These are phyloP conservation scores for Hyparrhenia diplandra DNA, from an alignment of 176 grass and related monocot species.

Conservation along the genomic window DNA sequence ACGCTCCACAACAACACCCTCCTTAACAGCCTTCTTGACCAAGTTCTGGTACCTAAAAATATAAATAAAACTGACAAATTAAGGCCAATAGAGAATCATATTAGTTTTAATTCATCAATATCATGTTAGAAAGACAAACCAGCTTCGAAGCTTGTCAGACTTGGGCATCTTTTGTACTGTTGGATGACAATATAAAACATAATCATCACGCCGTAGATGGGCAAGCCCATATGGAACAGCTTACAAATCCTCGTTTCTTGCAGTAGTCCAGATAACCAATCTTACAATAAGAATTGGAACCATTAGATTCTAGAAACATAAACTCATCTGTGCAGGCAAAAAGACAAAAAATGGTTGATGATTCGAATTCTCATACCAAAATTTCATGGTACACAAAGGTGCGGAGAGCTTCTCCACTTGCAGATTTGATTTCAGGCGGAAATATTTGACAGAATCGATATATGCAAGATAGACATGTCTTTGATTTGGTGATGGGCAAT, in stretches of 20 bases:
- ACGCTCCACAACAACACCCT: conserved; percentile 73
- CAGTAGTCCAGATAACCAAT: conserved; percentile 95
- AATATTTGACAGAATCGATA: conserved; percentile 97
- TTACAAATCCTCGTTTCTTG: conserved; percentile 81
- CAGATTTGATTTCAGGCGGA: conserved; percentile 83
- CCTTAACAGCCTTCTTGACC: conserved; percentile 71
- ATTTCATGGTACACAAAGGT: conserved; percentile 96
- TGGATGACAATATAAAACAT: conserved; percentile 98
- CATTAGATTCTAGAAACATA: conserved; percentile 8
- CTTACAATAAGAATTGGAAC: conserved; percentile 32
- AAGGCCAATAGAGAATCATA: conserved; percentile 17
- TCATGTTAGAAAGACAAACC: conserved; percentile 37
- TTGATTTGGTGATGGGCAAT: conserved; percentile 70
- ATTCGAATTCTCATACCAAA: conserved; percentile 61
- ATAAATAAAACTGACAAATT: conserved; percentile 14
- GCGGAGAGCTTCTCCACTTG: conserved; percentile 80
- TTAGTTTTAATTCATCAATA: neutral
- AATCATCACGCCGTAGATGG: conserved; percentile 87
- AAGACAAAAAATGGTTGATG: neutral
- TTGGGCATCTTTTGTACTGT: conserved; percentile 86
- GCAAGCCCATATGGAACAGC: conserved; percentile 97
- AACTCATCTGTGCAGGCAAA: conserved; percentile 17
- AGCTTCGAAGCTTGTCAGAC: conserved; percentile 86
- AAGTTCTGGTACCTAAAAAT: conserved; percentile 80
- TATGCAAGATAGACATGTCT: conserved; percentile 90